Percentiles rank a stretch among this genome's conserved stretches.
Conservation (phyloP, 441 rosid genomes). For the Gossypium schwendimanii region DNA sequence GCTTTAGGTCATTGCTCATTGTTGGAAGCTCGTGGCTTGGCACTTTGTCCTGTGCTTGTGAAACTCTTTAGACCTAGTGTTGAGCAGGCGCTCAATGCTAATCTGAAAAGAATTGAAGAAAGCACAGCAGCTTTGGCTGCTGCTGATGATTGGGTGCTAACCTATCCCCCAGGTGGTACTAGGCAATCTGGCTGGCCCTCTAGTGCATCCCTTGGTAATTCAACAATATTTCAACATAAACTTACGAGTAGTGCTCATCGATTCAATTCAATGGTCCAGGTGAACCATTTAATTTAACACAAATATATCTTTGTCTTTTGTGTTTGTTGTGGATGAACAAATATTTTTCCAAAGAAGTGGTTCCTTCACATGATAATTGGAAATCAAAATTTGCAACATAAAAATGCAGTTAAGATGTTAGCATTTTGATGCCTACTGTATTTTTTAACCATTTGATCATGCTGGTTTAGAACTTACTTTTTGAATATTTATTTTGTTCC, state of each 20-base stretch:
- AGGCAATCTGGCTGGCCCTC: constrained; percentile 66
- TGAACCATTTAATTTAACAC: constrained; percentile 25
- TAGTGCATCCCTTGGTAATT: constrained; percentile 30
- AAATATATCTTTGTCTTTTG: neutral
- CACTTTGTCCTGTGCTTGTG: constrained; percentile 80
- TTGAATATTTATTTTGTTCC: neutral
- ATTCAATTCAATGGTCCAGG: constrained; percentile 98
- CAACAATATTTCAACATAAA: constrained; percentile 67
- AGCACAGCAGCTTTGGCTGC: constrained; percentile 98
- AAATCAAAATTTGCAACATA: neutral
- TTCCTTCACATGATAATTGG: neutral
- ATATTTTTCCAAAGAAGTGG: neutral
- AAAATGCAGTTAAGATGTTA: neutral
- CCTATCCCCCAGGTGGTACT: constrained; percentile 50
- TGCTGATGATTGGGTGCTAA: constrained; percentile 96
- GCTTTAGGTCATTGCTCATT: neutral
- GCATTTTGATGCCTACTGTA: neutral
- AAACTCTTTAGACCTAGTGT: constrained; percentile 91
- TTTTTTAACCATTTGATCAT: neutral
- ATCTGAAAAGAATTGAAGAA: constrained; percentile 92
- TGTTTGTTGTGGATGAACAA: neutral
- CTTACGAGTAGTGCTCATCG: constrained; percentile 95
- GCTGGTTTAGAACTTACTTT: neutral
- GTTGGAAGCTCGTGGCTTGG: constrained; percentile 31
- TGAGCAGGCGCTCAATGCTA: constrained; percentile 90